These are phyloP conservation scores for Talinum fruticosum DNA, from an alignment of 148 eudicot species.

Conservation along the genomic window DNA sequence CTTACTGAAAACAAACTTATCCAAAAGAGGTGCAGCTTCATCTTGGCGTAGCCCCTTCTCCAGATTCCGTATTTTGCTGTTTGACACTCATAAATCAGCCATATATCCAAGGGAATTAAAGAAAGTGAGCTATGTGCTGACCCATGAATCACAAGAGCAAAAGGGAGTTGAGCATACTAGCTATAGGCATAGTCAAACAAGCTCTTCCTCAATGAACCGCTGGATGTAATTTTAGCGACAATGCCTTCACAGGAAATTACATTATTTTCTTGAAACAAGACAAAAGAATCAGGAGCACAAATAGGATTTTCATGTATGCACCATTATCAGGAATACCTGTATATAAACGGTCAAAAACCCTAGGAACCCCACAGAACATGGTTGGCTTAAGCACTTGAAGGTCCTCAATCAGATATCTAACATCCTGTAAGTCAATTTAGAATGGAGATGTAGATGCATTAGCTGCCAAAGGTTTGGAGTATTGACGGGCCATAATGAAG, in stretches of 20 bases:
- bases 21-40: conserved; percentile 87
- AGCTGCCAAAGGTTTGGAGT: conserved; percentile 5
- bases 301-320: neutral
- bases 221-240: conserved; percentile 55
- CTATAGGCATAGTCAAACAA: conserved; percentile 78
- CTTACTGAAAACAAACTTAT: conserved; percentile 83
- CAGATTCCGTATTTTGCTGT: conserved; percentile 81
- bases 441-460: conserved; percentile 5
- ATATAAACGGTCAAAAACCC: conserved; percentile 86
- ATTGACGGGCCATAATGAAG: neutral
- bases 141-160: neutral
- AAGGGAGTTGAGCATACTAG: conserved; percentile 52
- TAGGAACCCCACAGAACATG: conserved; percentile 85
- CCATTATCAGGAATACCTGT: conserved; percentile 41
- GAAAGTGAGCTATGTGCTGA: conserved; percentile 8
- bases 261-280: neutral
- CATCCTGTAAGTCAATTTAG: conserved; percentile 48
- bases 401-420: conserved; percentile 76
- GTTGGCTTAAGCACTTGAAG: conserved; percentile 81
- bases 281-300: neutral
- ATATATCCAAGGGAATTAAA: neutral
- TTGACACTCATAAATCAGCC: conserved; percentile 15
- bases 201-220: conserved; percentile 69
- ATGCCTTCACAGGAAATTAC: conserved; percentile 49
- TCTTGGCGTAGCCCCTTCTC: conserved; percentile 87